Conservation (phyloP, 306 rosid species). For the Vicia faba region DNA sequence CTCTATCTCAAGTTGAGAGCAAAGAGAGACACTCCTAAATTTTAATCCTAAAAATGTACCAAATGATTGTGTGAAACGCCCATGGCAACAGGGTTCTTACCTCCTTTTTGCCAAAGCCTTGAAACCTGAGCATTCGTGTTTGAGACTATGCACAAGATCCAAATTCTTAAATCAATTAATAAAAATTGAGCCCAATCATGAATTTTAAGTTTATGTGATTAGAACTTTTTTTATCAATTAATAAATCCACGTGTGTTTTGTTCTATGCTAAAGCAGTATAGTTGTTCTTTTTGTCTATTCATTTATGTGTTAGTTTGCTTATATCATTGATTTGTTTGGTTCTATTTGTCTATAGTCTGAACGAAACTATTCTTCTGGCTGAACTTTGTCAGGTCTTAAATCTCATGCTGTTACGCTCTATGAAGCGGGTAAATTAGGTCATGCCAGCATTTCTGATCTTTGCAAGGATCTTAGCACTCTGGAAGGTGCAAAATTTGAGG, state of each 20-base stretch:
- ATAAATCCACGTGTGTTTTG: slow-evolving; percentile 6
- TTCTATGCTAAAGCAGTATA: slow-evolving; percentile 14
- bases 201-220: slow-evolving; percentile 10
- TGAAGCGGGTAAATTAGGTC: slow-evolving; percentile 96
- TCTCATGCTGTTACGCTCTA: slow-evolving; percentile 98
- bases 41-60: not conserved
- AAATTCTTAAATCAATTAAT: too few species aligned
- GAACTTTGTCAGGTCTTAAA: slow-evolving; percentile 72
- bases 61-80: not conserved
- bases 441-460: slow-evolving; percentile 87
- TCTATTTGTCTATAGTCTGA: slow-evolving; percentile 30
- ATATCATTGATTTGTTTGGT: slow-evolving; percentile 2
- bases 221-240: not conserved
- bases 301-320: slow-evolving; percentile 3
- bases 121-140: too few species aligned
- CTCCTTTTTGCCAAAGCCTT: not conserved
- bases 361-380: slow-evolving; percentile 13
- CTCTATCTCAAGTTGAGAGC: too few species aligned
- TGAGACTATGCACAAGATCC: too few species aligned
- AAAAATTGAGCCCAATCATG: not conserved
- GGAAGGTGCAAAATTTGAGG: slow-evolving; percentile 97
- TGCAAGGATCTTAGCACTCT: slow-evolving; percentile 88
- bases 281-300: slow-evolving; percentile 19
- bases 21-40: too few species aligned
- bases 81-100: not conserved